Percentiles rank a stretch among this genome's conserved stretches.
Evolutionary conservation across 78 protist species (phyloP).

Genomic region (Emiliania huxleyi): DNA sequence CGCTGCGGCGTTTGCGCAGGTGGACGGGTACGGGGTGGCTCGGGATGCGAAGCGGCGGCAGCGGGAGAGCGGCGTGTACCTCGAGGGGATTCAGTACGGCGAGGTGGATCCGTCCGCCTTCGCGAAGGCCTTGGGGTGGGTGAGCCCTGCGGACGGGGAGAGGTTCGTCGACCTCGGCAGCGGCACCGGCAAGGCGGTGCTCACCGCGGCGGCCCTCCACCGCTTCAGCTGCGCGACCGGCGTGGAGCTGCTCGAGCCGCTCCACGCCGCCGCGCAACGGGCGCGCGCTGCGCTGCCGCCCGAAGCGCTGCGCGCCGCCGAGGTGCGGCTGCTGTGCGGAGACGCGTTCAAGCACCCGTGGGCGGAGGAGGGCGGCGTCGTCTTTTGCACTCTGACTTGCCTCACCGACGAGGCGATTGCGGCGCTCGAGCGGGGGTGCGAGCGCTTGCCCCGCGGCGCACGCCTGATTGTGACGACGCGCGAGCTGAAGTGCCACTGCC

Average conservation of each 20-base stretch:
- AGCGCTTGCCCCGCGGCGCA: not conserved
- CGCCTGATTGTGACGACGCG: not conserved
- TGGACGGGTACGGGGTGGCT: not conserved
- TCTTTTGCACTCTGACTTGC: not conserved
- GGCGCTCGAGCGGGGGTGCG: not conserved
- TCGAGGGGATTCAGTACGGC: not conserved
- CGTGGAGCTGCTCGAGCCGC: not conserved
- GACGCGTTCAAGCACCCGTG: not conserved
- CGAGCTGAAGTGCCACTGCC: not conserved
- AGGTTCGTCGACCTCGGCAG: not conserved
- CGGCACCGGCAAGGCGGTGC: not conserved
- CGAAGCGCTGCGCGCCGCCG: not conserved
- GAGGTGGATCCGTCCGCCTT: not conserved
- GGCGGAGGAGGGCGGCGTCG: not conserved
- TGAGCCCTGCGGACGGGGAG: not conserved
- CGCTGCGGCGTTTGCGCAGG: not conserved
- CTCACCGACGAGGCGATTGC: not conserved
- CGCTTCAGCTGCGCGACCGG: not conserved
- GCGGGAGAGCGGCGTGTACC: not conserved
- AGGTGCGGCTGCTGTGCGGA: not conserved
- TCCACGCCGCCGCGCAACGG: not conserved
- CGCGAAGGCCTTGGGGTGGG: not conserved
- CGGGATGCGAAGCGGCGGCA: not conserved
- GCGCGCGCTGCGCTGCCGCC: not conserved
- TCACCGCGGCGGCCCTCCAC: not conserved